A percentile compares a stretch with the other conserved stretches of the same genome.
Evolutionary conservation across 2,329 filamentous ascomycete species (phyloP).

Genomic region (Colletotrichum sp.): DNA sequence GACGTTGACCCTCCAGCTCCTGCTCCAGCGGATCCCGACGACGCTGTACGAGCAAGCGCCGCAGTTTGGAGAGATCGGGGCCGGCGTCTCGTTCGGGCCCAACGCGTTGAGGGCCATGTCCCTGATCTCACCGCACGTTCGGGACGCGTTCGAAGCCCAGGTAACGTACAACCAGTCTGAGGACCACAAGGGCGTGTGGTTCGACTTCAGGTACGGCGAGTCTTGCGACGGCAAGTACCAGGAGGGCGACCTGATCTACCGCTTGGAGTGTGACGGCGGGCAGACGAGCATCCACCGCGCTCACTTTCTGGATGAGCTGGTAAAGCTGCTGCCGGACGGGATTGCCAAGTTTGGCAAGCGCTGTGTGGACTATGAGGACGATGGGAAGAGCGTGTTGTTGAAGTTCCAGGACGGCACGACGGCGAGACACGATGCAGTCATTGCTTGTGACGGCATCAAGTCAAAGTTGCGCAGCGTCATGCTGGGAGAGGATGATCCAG

Average conservation of each 20-base stretch:
- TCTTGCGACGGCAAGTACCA: constrained; percentile 9
- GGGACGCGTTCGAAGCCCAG: constrained; percentile 40
- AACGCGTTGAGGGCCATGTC: constrained; percentile 53
- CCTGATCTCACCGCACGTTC: constrained; percentile 28
- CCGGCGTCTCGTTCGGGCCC: constrained; percentile 57
- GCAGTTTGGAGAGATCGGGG: constrained; percentile 51
- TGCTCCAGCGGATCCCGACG: constrained; percentile 44
- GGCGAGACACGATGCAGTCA: constrained; percentile 43
- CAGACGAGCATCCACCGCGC: constrained; percentile 11
- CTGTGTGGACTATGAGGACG: constrained; percentile 22
- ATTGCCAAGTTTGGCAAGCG: constrained; percentile 31
- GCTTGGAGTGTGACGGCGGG: neutral
- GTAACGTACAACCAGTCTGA: constrained; percentile 5
- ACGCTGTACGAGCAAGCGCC: constrained; percentile 52
- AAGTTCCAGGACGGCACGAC: constrained; percentile 44
- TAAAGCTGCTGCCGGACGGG: constrained; percentile 38
- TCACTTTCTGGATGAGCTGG: constrained; percentile 38
- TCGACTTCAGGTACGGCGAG: constrained; percentile 21
- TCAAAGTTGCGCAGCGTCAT: constrained; percentile 50
- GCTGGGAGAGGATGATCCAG: constrained; percentile 46
- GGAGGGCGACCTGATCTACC: constrained; percentile 8
- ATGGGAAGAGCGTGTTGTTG: constrained; percentile 26
- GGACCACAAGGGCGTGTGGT: constrained; percentile 24
- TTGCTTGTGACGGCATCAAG: constrained; percentile 68
- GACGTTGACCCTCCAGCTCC: constrained; percentile 48